phyloP scores from a whole-genome alignment of 1,139 yeast species.

The Kodamaea sp. region DNA sequence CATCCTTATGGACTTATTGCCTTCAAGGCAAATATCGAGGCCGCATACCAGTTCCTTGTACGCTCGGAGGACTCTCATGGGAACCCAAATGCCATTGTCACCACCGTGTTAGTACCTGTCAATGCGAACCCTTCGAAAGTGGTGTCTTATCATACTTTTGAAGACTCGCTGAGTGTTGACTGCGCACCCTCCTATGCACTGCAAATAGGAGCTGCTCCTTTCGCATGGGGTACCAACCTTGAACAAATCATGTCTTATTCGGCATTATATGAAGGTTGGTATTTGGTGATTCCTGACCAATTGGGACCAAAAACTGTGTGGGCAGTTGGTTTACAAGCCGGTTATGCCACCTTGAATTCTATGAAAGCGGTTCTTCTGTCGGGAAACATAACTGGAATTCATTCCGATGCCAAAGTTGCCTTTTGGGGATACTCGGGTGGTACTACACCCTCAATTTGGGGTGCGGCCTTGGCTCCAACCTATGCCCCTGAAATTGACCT shows the following conservation, averaged over 20 bases:
- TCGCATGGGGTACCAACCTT: conserved; percentile 1
- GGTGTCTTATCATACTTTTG: conserved; percentile 33
- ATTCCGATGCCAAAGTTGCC: conserved; percentile 16
- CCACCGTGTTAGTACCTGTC: conserved; percentile 33
- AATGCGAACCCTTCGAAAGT: conserved; percentile 29
- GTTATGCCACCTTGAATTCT: conserved; percentile 29
- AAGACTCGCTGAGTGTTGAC: conserved; percentile 28
- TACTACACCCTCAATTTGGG: conserved; percentile 21
- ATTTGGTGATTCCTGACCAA: conserved; percentile 22
- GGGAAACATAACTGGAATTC: conserved; percentile 15
- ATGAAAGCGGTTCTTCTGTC: conserved; percentile 22
- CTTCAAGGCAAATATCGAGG: conserved; percentile 15
- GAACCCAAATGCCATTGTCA: conserved; percentile 29
- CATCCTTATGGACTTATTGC: not conserved
- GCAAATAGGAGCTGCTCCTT: conserved; percentile 19
- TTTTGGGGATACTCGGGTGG: conserved; percentile 25
- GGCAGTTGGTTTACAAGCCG: conserved; percentile 31
- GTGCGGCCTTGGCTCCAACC: conserved; percentile 18
- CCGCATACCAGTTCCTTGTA: conserved; percentile 33
- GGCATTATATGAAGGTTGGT: conserved; percentile 20
- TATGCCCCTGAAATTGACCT: conserved; percentile 23
- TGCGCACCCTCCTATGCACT: conserved; percentile 37
- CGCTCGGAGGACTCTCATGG: conserved; percentile 35
- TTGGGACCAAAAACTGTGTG: conserved; percentile 30
- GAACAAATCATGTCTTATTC: conserved; percentile 11